Conservation (phyloP, 2,329 filamentous ascomycete genomes). For the Fusarium acutatum region DNA sequence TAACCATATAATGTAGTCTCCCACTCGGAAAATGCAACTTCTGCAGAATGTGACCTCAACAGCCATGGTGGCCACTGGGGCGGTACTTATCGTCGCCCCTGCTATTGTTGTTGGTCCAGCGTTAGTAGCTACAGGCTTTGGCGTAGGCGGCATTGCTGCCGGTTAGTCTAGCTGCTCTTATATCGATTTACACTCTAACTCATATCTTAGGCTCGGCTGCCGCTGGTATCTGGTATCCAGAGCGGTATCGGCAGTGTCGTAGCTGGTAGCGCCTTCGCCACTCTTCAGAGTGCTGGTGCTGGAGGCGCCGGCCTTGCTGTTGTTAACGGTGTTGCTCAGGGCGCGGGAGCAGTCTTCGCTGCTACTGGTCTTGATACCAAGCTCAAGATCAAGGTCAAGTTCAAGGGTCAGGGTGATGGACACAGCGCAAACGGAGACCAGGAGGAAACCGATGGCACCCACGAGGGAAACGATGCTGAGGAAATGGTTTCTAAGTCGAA, state of each 20-base stretch:
- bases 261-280: constrained; percentile 39
- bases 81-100: neutral
- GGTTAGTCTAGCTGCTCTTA: neutral
- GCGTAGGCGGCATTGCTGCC: neutral
- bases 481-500: neutral
- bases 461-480: neutral
- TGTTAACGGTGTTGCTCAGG: constrained; percentile 31
- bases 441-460: neutral
- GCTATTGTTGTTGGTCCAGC: neutral
- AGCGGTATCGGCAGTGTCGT: constrained; percentile 42
- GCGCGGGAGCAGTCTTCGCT: neutral
- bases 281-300: constrained; percentile 44
- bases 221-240: constrained; percentile 36
- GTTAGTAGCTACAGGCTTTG: neutral
- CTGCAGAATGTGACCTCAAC: neutral
- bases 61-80: neutral
- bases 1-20: neutral
- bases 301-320: constrained; percentile 41
- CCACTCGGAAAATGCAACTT: neutral
- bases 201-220: constrained; percentile 32
- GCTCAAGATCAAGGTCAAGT: too few relatives aligned
- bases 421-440: neutral
- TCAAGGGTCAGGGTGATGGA: too few relatives aligned
- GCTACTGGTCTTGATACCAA: neutral
- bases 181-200: neutral